phyloP scores from a whole-genome alignment of 2,329 filamentous ascomycete genomes.

The Fusarium drepaniforme region DNA sequence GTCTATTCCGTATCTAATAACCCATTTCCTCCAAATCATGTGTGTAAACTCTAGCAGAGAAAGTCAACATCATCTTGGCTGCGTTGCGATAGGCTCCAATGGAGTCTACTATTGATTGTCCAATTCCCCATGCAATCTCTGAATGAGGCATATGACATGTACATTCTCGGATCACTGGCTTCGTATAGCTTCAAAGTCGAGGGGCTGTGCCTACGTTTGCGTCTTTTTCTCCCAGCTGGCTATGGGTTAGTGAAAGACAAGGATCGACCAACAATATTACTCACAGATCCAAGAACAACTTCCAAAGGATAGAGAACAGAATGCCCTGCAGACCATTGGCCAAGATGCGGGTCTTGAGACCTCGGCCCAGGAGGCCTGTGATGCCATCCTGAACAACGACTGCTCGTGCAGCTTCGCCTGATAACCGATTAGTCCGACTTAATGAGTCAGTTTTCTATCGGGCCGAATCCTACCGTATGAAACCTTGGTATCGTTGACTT shows the following conservation, averaged over 20 bases:
- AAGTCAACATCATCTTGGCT: background rate
- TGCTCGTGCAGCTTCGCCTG: conserved; percentile 57
- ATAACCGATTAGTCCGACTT: background rate
- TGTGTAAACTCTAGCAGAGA: background rate
- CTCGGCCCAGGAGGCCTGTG: conserved; percentile 57
- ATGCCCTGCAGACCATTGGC: conserved; percentile 61
- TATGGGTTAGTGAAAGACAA: background rate
- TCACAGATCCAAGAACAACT: conserved; percentile 61
- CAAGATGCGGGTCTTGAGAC: conserved; percentile 61
- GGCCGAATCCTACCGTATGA: conserved; percentile 54
- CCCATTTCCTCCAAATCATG: background rate
- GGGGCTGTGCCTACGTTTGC: background rate
- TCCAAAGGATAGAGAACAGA: conserved; percentile 63
- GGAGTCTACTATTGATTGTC: background rate
- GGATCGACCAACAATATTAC: conserved; percentile 28
- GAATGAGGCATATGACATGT: background rate
- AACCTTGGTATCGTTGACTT: conserved; percentile 61
- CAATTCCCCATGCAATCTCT: background rate
- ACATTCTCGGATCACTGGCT: background rate
- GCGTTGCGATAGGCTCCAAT: background rate
- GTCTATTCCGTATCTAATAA: background rate
- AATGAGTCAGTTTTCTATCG: background rate
- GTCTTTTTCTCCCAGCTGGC: background rate
- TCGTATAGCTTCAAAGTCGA: background rate
- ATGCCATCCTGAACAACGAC: conserved; percentile 58